A percentile compares a stretch with the other conserved stretches of the same genome.
Evolutionary conservation across 2,329 filamentous ascomycete species (phyloP).

Genomic region (Botrytis fabae): DNA sequence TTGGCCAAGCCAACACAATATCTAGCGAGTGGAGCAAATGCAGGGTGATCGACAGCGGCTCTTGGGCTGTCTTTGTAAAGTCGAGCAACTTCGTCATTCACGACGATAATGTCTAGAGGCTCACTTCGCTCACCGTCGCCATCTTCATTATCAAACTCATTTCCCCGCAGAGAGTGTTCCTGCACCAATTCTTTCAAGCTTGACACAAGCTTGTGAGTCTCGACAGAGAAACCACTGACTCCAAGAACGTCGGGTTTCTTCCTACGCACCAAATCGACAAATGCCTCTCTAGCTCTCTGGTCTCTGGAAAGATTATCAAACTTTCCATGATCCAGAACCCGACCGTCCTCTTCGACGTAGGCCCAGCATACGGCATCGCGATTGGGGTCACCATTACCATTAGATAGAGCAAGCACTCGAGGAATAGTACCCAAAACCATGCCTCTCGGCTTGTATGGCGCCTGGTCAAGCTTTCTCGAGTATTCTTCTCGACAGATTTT

Average conservation of each 20-base stretch:
- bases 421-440: conserved; percentile 87
- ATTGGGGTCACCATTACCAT: conserved; percentile 70
- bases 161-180: conserved; percentile 73
- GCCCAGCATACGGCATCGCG: conserved; percentile 87
- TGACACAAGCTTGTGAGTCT: conserved; percentile 79
- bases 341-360: conserved; percentile 89
- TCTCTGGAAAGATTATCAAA: conserved; percentile 75
- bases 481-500: conserved; percentile 86
- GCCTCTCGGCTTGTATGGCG: conserved; percentile 91
- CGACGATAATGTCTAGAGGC: conserved; percentile 81
- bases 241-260: conserved; percentile 87
- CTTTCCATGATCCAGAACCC: conserved; percentile 85
- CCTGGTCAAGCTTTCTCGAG: conserved; percentile 86
- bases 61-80: conserved; percentile 90
- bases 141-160: conserved; percentile 82
- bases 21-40: conserved; percentile 72
- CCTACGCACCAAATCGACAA: conserved; percentile 77
- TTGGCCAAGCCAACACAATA: conserved; percentile 89
- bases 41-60: conserved; percentile 77
- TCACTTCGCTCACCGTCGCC: conserved; percentile 76
- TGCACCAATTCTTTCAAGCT: conserved; percentile 78
- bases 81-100: conserved; percentile 96
- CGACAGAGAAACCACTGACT: conserved; percentile 83
- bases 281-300: conserved; percentile 65
- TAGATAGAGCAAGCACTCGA: conserved; percentile 82